Evolutionary conservation across 768 basidiomycete species (phyloP).

Genomic region (Termitomyces sp.): DNA sequence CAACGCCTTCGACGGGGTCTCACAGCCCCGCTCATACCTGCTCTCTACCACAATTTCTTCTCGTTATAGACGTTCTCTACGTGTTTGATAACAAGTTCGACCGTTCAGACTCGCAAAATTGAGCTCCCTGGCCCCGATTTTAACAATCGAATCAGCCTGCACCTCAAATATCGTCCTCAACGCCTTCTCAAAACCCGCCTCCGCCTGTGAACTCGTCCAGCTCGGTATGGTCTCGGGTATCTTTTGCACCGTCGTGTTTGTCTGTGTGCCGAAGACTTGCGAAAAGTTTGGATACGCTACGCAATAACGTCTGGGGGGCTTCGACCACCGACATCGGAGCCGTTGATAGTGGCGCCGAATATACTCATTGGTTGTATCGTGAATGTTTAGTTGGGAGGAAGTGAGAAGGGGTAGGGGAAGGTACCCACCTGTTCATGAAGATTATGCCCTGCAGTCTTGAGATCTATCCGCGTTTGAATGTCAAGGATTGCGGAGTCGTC

Average conservation of each 20-base stretch:
- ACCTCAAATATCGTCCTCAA: conserved; percentile 39
- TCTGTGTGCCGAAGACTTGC: conserved; percentile 37
- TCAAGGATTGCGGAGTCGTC: conserved; percentile 45
- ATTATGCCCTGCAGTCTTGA: conserved; percentile 51
- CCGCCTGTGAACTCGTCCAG: conserved; percentile 44
- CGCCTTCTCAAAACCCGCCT: conserved; percentile 35
- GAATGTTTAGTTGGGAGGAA: neutral
- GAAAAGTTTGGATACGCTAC: conserved; percentile 49
- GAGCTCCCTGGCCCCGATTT: too few species aligned
- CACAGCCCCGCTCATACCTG: too few species aligned
- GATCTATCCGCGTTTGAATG: conserved; percentile 40
- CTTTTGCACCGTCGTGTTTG: conserved; percentile 27
- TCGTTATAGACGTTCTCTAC: too few species aligned
- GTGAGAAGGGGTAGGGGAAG: neutral
- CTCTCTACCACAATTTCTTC: too few species aligned
- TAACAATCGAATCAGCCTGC: conserved; percentile 45
- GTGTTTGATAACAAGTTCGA: too few species aligned
- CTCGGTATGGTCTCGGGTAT: conserved; percentile 33
- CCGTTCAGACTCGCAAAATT: too few species aligned
- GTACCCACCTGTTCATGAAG: conserved; percentile 47
- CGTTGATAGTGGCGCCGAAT: conserved; percentile 37
- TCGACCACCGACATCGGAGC: conserved; percentile 33
- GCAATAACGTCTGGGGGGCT: conserved; percentile 50
- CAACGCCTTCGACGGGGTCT: too few species aligned
- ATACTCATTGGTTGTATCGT: conserved; percentile 34